These are phyloP conservation scores for Podaxis rugospora DNA, from an alignment of 768 basidiomycete genomes.

Conservation along the genomic window DNA sequence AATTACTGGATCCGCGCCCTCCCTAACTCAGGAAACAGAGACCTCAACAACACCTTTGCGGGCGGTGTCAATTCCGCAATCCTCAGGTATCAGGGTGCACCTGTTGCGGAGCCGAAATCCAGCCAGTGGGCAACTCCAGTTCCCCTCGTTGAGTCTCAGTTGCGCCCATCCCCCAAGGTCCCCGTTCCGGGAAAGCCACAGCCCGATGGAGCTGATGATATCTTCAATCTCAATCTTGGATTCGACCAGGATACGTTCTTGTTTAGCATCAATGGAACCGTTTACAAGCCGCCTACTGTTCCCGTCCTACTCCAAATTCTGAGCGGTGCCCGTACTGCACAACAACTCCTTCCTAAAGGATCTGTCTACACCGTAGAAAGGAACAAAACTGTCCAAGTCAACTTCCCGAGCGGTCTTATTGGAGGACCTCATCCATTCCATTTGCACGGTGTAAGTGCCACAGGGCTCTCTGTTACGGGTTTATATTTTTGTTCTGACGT, in stretches of 20 bases:
- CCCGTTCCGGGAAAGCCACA: constrained; percentile 23
- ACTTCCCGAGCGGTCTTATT: constrained; percentile 27
- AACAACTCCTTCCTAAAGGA: constrained; percentile 35
- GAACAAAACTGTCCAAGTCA: constrained; percentile 47
- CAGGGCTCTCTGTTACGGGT: neutral
- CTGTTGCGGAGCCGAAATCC: constrained; percentile 26
- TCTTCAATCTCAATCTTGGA: constrained; percentile 16
- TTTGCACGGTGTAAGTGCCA: constrained; percentile 36
- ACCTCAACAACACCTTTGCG: constrained; percentile 13
- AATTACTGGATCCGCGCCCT: constrained; percentile 35
- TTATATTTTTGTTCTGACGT: neutral
- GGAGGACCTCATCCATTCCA: constrained; percentile 37
- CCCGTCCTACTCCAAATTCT: constrained; percentile 38
- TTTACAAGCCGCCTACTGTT: constrained; percentile 25
- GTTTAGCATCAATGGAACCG: constrained; percentile 21
- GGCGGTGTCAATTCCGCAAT: constrained; percentile 18
- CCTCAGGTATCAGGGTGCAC: constrained; percentile 30
- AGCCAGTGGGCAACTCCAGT: neutral
- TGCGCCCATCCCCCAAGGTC: neutral
- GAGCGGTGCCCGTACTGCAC: constrained; percentile 29
- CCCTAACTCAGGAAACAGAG: constrained; percentile 18
- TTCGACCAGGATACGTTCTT: constrained; percentile 24
- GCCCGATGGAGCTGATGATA: constrained; percentile 29
- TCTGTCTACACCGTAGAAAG: constrained; percentile 38
- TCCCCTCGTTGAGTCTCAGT: neutral